Percentiles rank a stretch among this genome's conserved stretches.
Conservation (phyloP, 2,329 filamentous ascomycete genomes). For the Claviceps africana region DNA sequence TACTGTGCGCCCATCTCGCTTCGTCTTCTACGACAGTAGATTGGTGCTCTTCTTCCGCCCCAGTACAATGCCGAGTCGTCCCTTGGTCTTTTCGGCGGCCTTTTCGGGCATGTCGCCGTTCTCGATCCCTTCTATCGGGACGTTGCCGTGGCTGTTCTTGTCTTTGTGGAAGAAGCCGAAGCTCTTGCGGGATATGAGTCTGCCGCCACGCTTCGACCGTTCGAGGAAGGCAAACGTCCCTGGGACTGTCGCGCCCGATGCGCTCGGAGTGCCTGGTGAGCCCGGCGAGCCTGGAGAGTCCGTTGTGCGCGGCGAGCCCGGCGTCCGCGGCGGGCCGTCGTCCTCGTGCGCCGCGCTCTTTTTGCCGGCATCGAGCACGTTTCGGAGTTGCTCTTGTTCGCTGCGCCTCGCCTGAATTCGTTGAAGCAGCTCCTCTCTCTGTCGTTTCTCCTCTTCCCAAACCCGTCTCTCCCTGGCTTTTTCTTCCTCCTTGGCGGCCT, state of each 20-base stretch:
- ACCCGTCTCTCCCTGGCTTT: constrained; percentile 14
- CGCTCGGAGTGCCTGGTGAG: not conserved
- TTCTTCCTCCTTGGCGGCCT: constrained; percentile 18
- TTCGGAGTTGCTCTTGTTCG: constrained; percentile 48
- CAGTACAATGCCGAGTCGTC: constrained; percentile 52
- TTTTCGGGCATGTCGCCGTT: constrained; percentile 24
- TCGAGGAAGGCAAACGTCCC: constrained; percentile 39
- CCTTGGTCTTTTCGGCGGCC: constrained; percentile 37
- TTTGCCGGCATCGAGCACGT: constrained; percentile 53
- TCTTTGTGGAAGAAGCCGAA: constrained; percentile 52
- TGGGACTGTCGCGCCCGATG: constrained; percentile 12
- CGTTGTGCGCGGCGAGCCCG: not conserved
- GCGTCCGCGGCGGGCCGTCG: constrained; percentile 7
- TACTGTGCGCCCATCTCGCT: not conserved
- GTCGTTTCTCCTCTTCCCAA: constrained; percentile 18
- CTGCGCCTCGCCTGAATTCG: constrained; percentile 37
- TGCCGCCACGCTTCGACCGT: constrained; percentile 57
- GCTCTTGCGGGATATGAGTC: constrained; percentile 65
- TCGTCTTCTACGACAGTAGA: constrained; percentile 15
- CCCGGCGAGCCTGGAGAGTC: not conserved
- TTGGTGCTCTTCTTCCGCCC: constrained; percentile 58
- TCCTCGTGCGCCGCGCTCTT: constrained; percentile 42
- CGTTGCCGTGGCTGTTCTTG: constrained; percentile 15
- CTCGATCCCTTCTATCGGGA: constrained; percentile 13
- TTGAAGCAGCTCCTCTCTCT: constrained; percentile 40